These are phyloP conservation scores for Neurospora africana DNA, from an alignment of 495 filamentous ascomycete species.

Conservation along the genomic window DNA sequence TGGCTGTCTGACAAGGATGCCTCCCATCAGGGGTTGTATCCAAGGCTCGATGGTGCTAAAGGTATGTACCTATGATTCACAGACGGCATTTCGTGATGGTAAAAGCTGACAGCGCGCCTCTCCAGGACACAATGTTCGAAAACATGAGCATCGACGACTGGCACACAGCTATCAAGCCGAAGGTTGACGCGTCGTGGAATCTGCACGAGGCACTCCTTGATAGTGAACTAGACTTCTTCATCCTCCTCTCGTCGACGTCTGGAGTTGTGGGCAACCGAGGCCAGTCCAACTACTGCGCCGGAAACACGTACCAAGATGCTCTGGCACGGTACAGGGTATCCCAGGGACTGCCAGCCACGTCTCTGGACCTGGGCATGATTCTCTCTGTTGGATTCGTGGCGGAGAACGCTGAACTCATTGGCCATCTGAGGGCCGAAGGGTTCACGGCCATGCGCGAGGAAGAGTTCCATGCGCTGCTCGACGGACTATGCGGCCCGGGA, in stretches of 20 bases:
- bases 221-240: slow-evolving; percentile 49
- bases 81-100: no score
- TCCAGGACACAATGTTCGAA: slow-evolving; percentile 36
- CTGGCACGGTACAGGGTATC: slow-evolving; percentile 27
- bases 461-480: slow-evolving; percentile 26
- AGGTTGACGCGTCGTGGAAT: slow-evolving; percentile 33
- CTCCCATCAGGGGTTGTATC: slow-evolving; percentile 43
- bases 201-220: slow-evolving; percentile 7
- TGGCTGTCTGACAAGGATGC: slow-evolving; percentile 17
- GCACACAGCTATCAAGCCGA: slow-evolving; percentile 38
- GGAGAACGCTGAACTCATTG: slow-evolving; percentile 16
- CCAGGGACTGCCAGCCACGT: slow-evolving; percentile 27
- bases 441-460: slow-evolving; percentile 15
- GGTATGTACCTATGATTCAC: neutral
- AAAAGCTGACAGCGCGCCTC: no score
- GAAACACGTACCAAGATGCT: slow-evolving; percentile 47
- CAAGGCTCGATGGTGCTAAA: slow-evolving; percentile 39
- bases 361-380: slow-evolving; percentile 39
- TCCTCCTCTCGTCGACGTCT: slow-evolving; percentile 45
- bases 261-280: slow-evolving; percentile 37
- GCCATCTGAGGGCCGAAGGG: slow-evolving; percentile 10
- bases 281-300: slow-evolving; percentile 49
- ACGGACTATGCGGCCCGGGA: neutral
- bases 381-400: slow-evolving; percentile 25
- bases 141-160: slow-evolving; percentile 28